Base-by-base conservation (phyloP, 768 basidiomycete genomes). In the Rhizopogon rudus region DNA sequence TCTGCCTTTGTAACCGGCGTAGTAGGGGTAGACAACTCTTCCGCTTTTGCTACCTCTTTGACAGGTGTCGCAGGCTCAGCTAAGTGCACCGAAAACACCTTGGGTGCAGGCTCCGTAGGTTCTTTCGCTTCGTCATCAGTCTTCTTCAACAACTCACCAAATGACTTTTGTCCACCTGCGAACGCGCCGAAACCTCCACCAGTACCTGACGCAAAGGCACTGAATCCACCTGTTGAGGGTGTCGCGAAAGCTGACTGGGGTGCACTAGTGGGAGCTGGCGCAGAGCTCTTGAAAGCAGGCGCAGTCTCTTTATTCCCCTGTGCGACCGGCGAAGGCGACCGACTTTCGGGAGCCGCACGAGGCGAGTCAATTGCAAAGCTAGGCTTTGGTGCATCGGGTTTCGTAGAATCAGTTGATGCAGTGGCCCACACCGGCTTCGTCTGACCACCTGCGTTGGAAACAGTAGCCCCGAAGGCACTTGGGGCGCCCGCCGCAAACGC, bases 61-160 rank as follows among this genome's bases (percentile, higher is more conserved):
- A 12, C 25, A 3, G 13, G 39, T 39, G 12, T 22, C 46, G 20
- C 33, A 57, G 12, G 42, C 28, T 29, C 42, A 41, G 25, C 63
- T 44, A 28, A 44, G 42, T 25, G 25, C 25, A 25, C 25, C 25
- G 25, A 25, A 5, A 25, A 25, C 25, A 25, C 25, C 25, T 25
- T 25, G 25, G 25, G 25, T 25, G 25, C 25, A 25, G 4, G 3
- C 25, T 64, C 65, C 9, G 64, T 57, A 6, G 65, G 58, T 35
- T 71, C 52, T 41, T 65, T 63, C 25, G 56, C 45, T 20, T 68
- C 65, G 17, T 64, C 64, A 44, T 69, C 72, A 43, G 62, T 72
- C 14, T 59, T 66, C 63, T 82, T 79, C 55, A 88, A 68, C 44
- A 89, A 63, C 29, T 88, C 83, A n/a, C 73, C 68, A 60, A 87